A percentile compares a stretch with the other conserved stretches of the same genome.
These are phyloP conservation scores for Aspergillus sp. DNA, from an alignment of 2,329 filamentous ascomycete species.

Conservation along the genomic window DNA sequence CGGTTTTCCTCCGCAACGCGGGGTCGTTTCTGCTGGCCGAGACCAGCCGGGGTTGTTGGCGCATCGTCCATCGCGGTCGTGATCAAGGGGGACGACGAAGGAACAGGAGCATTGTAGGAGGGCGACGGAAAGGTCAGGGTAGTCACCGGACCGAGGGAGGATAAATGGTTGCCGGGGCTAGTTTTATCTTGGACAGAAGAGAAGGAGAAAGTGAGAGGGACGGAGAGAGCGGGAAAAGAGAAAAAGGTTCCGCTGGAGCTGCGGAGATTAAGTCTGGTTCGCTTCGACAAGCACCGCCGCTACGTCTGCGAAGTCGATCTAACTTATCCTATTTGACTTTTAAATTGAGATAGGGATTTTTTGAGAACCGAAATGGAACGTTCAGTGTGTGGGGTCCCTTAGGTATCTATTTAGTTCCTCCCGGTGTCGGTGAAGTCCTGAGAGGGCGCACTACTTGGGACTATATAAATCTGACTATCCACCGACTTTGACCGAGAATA, in stretches of 20 bases:
- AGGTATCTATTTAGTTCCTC: no score
- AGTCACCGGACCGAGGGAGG: constrained; percentile 3
- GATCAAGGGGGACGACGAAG: constrained; percentile 25
- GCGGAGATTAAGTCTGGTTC: neutral
- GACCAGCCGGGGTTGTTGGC: constrained; percentile 24
- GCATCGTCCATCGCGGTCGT: constrained; percentile 30
- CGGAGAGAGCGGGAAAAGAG: constrained; percentile 3
- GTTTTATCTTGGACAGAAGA: neutral
- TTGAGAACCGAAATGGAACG: no score
- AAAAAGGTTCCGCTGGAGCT: neutral
- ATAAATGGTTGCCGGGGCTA: neutral
- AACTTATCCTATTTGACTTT: neutral
- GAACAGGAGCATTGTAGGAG: constrained; percentile 25
- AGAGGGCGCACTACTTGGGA: neutral
- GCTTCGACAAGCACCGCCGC: constrained; percentile 1
- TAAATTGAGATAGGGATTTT: neutral
- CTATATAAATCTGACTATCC: neutral
- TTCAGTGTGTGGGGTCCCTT: no score
- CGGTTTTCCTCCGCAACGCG: constrained; percentile 43
- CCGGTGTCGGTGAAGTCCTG: no score
- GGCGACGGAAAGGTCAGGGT: neutral
- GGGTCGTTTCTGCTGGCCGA: constrained; percentile 37
- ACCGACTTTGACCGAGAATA: no score
- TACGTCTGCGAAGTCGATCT: neutral
- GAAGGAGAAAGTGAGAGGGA: neutral